These are phyloP conservation scores for cucumber (Cucumis sativus) DNA, from an alignment of 306 rosid genomes.

Conservation along the genomic window DNA sequence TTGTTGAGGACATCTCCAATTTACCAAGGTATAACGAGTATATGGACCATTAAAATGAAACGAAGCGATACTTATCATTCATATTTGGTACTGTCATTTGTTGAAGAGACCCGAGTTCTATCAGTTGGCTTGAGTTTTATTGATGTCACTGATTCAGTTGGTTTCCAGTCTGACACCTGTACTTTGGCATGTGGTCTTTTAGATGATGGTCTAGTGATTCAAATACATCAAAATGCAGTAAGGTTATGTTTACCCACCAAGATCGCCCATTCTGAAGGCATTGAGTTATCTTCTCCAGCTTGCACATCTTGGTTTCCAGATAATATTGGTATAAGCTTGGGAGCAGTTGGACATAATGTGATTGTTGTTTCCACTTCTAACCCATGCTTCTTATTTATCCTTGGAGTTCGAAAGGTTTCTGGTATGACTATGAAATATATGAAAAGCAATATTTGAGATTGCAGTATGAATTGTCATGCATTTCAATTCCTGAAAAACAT, in stretches of 20 bases:
- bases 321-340: constrained; percentile 63
- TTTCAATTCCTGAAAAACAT: constrained; percentile 59
- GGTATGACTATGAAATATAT: constrained; percentile 53
- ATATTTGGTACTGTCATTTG: constrained; percentile 80
- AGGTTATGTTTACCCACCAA: constrained; percentile 82
- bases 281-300: constrained; percentile 56
- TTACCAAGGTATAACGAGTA: constrained; percentile 80
- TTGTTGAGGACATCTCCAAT: constrained; percentile 62
- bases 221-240: constrained; percentile 68
- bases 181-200: constrained; percentile 85
- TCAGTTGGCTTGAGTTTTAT: constrained; percentile 91
- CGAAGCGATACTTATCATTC: constrained; percentile 59
- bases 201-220: constrained; percentile 67
- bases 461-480: constrained; percentile 79
- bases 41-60: constrained; percentile 82
- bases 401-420: constrained; percentile 61
- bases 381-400: constrained; percentile 70
- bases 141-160: constrained; percentile 91
- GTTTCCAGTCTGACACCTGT: constrained; percentile 78
- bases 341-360: constrained; percentile 83
- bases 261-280: constrained; percentile 68
- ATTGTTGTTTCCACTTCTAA: constrained; percentile 84
- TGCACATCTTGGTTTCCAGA: constrained; percentile 71
- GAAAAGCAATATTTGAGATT: constrained; percentile 64
- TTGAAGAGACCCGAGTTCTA: constrained; percentile 88